phyloP scores from a whole-genome alignment of 495 filamentous ascomycete species.

The Aspergillus saccharolyticus region DNA sequence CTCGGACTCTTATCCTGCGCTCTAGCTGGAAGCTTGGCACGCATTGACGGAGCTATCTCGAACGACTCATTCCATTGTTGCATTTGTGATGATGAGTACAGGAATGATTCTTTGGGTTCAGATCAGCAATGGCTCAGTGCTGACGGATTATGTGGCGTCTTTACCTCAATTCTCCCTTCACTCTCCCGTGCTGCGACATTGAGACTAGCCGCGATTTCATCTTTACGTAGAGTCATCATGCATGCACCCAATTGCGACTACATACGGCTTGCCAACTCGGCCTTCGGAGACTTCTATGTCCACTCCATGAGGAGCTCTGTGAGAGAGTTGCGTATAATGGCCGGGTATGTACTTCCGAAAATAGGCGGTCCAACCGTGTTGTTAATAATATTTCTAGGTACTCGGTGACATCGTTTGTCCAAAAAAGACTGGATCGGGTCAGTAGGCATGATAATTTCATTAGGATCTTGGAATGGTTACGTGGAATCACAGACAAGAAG shows the following conservation, averaged over 20 bases:
- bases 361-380: neutral
- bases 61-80: slow-evolving; percentile 32
- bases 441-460: slow-evolving; percentile 60
- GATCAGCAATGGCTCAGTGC: slow-evolving; percentile 27
- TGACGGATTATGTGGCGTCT: slow-evolving; percentile 45
- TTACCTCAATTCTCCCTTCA: slow-evolving; percentile 51
- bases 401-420: slow-evolving; percentile 62
- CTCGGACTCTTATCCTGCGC: slow-evolving; percentile 45
- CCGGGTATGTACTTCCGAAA: slow-evolving; percentile 46
- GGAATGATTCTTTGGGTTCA: slow-evolving; percentile 10
- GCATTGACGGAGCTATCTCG: slow-evolving; percentile 13
- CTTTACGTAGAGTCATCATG: slow-evolving; percentile 59
- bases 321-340: slow-evolving; percentile 79
- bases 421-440: slow-evolving; percentile 38
- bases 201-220: slow-evolving; percentile 68
- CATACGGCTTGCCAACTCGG: slow-evolving; percentile 60
- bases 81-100: slow-evolving; percentile 27
- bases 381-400: slow-evolving; percentile 46
- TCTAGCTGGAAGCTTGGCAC: slow-evolving; percentile 24
- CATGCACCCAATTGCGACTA: slow-evolving; percentile 54
- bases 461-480: slow-evolving; percentile 62
- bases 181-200: slow-evolving; percentile 56
- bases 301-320: slow-evolving; percentile 73
- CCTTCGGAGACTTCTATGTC: slow-evolving; percentile 73
- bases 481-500: slow-evolving; percentile 60